phyloP scores from a whole-genome alignment of 345 rosid genomes.

The Populus nigra region DNA sequence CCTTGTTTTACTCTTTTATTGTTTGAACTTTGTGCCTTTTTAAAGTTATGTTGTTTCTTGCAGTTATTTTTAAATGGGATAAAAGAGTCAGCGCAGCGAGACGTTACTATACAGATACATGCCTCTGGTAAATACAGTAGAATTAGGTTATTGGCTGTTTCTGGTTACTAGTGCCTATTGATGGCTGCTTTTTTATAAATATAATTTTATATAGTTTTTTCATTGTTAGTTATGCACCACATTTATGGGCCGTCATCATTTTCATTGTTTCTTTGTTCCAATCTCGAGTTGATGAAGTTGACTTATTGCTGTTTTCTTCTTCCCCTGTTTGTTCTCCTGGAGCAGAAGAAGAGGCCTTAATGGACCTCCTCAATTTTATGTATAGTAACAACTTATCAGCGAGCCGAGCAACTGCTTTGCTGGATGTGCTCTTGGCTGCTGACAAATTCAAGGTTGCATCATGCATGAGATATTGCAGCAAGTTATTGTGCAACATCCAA shows the following conservation, averaged over 20 bases:
- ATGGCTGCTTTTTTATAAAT: neutral
- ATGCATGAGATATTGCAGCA: slow-evolving; percentile 78
- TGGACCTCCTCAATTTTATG: slow-evolving; percentile 80
- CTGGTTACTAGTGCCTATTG: neutral
- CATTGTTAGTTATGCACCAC: neutral
- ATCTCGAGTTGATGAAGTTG: neutral
- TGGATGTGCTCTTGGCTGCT: slow-evolving; percentile 75
- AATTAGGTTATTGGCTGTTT: neutral
- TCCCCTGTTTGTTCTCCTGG: slow-evolving; percentile 9
- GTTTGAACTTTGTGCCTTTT: neutral
- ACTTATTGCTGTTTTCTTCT: neutral
- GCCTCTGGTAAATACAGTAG: slow-evolving; percentile 52
- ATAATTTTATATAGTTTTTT: neutral
- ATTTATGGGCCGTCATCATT: neutral
- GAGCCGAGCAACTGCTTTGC: slow-evolving; percentile 46
- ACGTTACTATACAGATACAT: slow-evolving; percentile 59
- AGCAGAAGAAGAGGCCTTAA: slow-evolving; percentile 77
- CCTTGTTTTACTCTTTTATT: slow-evolving; percentile 7
- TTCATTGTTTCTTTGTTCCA: neutral
- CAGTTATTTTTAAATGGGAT: slow-evolving; percentile 84
- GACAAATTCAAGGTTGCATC: slow-evolving; percentile 84
- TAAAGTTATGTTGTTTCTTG: slow-evolving; percentile 8
- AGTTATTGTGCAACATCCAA: slow-evolving; percentile 51
- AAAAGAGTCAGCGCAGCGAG: slow-evolving; percentile 69
- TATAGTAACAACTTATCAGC: slow-evolving; percentile 51